Percentiles rank a stretch among this genome's conserved stretches.
Conservation (phyloP, 768 basidiomycete genomes). For the Rhodotorula babjevae region DNA sequence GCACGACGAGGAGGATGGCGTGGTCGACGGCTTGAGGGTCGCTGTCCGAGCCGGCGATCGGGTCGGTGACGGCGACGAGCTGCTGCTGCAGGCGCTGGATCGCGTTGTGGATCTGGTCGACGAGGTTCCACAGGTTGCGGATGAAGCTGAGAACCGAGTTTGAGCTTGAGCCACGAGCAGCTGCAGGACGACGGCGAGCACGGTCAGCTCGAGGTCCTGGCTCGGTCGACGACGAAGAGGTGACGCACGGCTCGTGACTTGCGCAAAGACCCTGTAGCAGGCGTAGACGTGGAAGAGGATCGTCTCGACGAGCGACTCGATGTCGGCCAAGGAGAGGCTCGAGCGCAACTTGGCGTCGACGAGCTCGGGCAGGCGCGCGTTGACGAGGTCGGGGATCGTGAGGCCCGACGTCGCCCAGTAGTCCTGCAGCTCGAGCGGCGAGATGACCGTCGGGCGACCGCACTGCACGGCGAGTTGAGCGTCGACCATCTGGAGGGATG, state of each 20-base stretch:
- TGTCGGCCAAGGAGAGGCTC: neutral
- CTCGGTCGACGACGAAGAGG: neutral
- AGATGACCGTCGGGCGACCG: conserved; percentile 15
- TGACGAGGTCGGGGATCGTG: conserved; percentile 23
- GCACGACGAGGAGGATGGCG: conserved; percentile 30
- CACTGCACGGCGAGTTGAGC: neutral
- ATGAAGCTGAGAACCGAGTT: conserved; percentile 20
- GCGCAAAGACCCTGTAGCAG: conserved; percentile 22
- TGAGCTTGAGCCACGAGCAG: conserved; percentile 2
- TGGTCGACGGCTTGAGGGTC: conserved; percentile 28
- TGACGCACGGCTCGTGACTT: conserved; percentile 17
- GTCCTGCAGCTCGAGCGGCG: conserved; percentile 13
- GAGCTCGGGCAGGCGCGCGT: neutral
- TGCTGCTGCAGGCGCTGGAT: conserved; percentile 33
- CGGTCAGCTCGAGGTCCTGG: neutral
- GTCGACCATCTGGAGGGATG: conserved; percentile 13
- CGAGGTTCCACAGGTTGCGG: conserved; percentile 28
- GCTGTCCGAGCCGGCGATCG: neutral
- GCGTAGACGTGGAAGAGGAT: conserved; percentile 19
- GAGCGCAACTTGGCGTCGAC: neutral
- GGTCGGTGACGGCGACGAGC: conserved; percentile 17
- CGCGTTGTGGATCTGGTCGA: conserved; percentile 32
- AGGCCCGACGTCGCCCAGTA: conserved; percentile 13
- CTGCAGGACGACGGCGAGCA: neutral
- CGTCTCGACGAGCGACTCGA: conserved; percentile 2